Conservation (phyloP, 371 early-diverging fungal species). For the Mortierella sp. region DNA sequence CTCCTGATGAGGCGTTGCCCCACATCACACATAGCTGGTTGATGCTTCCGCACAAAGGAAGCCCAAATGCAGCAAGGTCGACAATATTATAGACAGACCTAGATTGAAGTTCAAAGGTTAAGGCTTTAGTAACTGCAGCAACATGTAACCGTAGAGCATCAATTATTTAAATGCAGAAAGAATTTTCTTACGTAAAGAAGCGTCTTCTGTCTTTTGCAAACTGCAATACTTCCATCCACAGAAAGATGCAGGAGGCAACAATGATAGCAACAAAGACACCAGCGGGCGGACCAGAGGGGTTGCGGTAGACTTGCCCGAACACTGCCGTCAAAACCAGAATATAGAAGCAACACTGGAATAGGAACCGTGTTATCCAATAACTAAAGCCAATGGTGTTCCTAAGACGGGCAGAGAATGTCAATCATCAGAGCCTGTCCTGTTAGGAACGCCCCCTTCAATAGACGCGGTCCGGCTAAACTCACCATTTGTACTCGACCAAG, state of each 20-base stretch:
- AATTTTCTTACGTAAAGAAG: background rate
- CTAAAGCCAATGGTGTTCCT: conserved; percentile 23
- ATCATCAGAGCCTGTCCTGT: background rate
- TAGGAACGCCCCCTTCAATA: background rate
- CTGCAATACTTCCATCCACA: conserved; percentile 14
- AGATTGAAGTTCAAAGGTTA: background rate
- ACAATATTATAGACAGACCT: background rate
- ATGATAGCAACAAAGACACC: conserved; percentile 7
- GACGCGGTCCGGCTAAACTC: background rate
- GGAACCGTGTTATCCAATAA: background rate
- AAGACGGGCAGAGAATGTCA: background rate
- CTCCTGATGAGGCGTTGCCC: background rate
- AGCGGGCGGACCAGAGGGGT: background rate
- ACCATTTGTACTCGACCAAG: conserved; percentile 24
- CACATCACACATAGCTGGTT: background rate
- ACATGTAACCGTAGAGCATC: background rate
- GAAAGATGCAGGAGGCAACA: background rate
- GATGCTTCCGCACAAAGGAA: background rate
- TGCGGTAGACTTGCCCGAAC: conserved; percentile 1
- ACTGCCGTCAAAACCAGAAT: background rate
- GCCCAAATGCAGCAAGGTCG: background rate
- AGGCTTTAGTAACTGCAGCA: background rate
- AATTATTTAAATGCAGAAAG: too few relatives aligned
- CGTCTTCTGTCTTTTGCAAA: background rate
- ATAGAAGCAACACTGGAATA: conserved; percentile 1